Percentiles rank a stretch among this genome's conserved stretches.
Conservation (phyloP, 192 early-diverging fungal genomes). For the Allomyces javanicus region DNA sequence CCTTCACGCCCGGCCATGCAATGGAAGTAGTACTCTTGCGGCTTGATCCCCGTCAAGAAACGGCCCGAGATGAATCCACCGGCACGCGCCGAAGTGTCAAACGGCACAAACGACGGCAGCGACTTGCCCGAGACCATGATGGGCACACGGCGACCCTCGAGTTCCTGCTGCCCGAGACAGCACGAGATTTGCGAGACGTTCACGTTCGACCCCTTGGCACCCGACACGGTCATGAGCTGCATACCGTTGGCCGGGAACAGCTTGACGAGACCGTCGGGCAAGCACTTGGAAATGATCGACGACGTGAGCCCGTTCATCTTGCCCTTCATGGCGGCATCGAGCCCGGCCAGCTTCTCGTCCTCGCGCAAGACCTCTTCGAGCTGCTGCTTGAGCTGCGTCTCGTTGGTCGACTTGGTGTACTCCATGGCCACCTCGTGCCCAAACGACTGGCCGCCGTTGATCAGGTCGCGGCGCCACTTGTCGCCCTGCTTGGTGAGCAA, state of each 20-base stretch:
- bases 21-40: slow-evolving; percentile 80
- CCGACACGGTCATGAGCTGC: slow-evolving; percentile 96
- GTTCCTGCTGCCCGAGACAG: slow-evolving; percentile 88
- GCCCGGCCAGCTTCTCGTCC: slow-evolving; percentile 61
- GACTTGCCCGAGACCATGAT: slow-evolving; percentile 95
- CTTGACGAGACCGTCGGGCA: slow-evolving; percentile 50
- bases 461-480: slow-evolving; percentile 45
- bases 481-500: slow-evolving; percentile 67
- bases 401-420: slow-evolving; percentile 18
- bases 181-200: slow-evolving; percentile 96
- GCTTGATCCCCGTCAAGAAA: slow-evolving; percentile 96
- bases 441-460: slow-evolving; percentile 31
- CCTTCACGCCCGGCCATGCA: slow-evolving; percentile 99
- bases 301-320: slow-evolving; percentile 63
- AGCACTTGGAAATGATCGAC: slow-evolving; percentile 50
- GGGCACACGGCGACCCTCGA: slow-evolving; percentile 94
- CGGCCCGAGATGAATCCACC: slow-evolving; percentile 94
- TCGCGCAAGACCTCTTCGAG: slow-evolving; percentile 76
- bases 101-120: slow-evolving; percentile 80
- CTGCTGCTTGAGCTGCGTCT: slow-evolving; percentile 37
- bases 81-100: slow-evolving; percentile 70
- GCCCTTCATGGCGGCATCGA: slow-evolving; percentile 75
- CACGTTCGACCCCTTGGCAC: slow-evolving; percentile 89
- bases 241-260: slow-evolving; percentile 93
- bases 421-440: slow-evolving; percentile 54